A percentile compares a stretch with the other conserved stretches of the same genome.
Evolutionary conservation across 768 basidiomycete species (phyloP).

Genomic region (Lyophyllum atratum): DNA sequence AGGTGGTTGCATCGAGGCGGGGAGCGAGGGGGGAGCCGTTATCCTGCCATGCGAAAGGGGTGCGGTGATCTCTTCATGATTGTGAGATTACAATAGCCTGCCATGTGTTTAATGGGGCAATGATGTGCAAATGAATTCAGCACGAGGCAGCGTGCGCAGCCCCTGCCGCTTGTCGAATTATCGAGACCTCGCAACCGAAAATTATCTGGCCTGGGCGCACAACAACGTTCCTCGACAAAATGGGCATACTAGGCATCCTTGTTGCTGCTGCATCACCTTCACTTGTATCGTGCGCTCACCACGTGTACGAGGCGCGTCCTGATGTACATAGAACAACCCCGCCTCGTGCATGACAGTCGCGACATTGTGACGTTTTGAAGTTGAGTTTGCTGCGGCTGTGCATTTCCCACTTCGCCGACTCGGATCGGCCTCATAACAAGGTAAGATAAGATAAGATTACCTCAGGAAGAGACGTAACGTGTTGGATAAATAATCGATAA

Average conservation of each 20-base stretch:
- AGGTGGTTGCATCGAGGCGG: constrained; percentile 47
- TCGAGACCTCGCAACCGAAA: no score
- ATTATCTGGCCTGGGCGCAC: no score
- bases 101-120: neutral
- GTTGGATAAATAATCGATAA: no score
- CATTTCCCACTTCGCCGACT: neutral
- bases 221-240: no score
- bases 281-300: neutral
- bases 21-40: constrained; percentile 3
- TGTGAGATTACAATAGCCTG: neutral
- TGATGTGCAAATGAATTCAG: neutral
- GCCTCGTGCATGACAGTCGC: neutral
- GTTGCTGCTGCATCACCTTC: neutral
- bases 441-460: neutral
- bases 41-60: neutral
- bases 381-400: neutral
- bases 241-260: no score
- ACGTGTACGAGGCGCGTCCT: neutral
- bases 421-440: neutral
- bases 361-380: neutral
- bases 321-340: neutral
- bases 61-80: neutral
- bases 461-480: no score
- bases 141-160: neutral
- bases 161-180: neutral